A percentile compares a stretch with the other conserved stretches of the same genome.
phyloP scores from a whole-genome alignment of 495 filamentous ascomycete genomes.

The Aspergillus saccharolyticus region DNA sequence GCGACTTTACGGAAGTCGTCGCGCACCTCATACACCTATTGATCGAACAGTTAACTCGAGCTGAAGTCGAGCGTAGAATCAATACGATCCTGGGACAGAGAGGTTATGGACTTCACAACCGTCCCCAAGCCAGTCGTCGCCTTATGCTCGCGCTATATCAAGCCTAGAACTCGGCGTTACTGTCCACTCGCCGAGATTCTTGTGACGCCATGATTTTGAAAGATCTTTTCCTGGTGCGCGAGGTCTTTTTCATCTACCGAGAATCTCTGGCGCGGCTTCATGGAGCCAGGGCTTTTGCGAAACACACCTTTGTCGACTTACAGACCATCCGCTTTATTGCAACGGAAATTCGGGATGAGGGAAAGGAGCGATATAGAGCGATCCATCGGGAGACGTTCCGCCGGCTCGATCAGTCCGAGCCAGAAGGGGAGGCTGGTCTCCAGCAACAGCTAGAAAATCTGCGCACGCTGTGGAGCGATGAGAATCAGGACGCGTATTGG shows the following conservation, averaged over 20 bases:
- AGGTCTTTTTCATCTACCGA: background rate
- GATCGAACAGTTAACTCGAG: too few species aligned
- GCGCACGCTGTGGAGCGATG: background rate
- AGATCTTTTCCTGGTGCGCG: background rate
- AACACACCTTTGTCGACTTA: too few species aligned
- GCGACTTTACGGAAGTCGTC: too few species aligned
- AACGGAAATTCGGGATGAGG: too few species aligned
- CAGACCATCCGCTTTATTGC: too few species aligned
- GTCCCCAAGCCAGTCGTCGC: too few species aligned
- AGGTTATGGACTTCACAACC: too few species aligned
- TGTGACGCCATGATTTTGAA: background rate
- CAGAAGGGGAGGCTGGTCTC: background rate
- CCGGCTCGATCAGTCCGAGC: background rate
- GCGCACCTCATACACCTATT: too few species aligned
- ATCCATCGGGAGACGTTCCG: background rate
- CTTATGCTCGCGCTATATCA: background rate
- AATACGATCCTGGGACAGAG: too few species aligned
- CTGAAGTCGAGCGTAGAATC: too few species aligned
- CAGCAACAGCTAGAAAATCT: background rate
- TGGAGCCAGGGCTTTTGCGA: too few species aligned
- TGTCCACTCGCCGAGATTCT: background rate
- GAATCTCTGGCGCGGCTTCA: background rate
- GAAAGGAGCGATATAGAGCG: background rate
- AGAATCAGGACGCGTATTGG: background rate
- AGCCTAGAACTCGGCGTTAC: background rate